Base-by-base conservation (phyloP, 2,329 filamentous ascomycete genomes). In the Penicillium concentricum region DNA sequence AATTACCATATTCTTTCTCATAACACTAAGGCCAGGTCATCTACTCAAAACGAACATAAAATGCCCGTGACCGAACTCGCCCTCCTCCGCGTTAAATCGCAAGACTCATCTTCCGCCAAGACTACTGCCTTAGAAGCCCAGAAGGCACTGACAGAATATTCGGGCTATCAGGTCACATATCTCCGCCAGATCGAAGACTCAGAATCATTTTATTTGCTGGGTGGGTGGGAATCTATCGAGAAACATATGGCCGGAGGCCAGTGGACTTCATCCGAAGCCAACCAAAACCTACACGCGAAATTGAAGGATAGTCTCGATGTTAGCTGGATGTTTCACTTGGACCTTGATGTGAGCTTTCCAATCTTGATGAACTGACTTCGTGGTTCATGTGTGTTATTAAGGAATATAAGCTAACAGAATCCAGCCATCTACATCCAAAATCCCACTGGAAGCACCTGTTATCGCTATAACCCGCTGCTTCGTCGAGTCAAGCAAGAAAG, bases 121-220 rank as follows among this genome's bases (percentile, higher is more conserved):
- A 15, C 9, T 7, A 24, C 15, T n/a, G 69, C 81, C 5, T 52
- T 56, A 16, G 58, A 66, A 37, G 79, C 75, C 3, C 75, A 74
- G 53, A 51, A 61, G 2, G 68, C 69, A 15, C 76, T 79, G 65
- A 67, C 74, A 49, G 56, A 64, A 2, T 76, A 67, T 53, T 76
- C 78, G 0, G 63, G 66, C 0, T 69, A 72, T 24, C 58, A 66
- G 0, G 78, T 79, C 42, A 67, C 72, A 53, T 75, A 73, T 61
- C 71, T 76, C 37, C 71, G 74, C 22, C 77, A 81, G 49, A 44
- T 76, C n/a, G 76, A 82, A 53, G 75, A 81, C 57, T 73, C 76
- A 0, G 62, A 67, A 0, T 64, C 67, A 12, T 63, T 78, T 20
- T 81, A 80, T 63, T 70, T 82, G 13, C 48, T 81, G 8, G 79